These are phyloP conservation scores for Neurospora sp. DNA, from an alignment of 495 filamentous ascomycete species.

Conservation along the genomic window DNA sequence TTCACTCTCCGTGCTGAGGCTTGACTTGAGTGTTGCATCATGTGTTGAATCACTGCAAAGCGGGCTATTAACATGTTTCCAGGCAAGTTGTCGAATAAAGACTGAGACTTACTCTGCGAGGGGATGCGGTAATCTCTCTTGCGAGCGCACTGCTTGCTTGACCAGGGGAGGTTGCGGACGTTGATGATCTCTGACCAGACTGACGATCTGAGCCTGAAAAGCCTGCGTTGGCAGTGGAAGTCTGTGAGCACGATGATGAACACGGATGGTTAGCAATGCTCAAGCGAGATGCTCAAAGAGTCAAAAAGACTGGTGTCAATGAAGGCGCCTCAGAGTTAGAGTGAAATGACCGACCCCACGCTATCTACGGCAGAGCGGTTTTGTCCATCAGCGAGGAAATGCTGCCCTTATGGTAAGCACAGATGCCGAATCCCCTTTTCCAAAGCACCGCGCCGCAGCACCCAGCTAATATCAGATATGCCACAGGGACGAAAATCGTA, in stretches of 20 bases:
- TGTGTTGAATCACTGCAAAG: no score
- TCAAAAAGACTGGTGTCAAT: not conserved
- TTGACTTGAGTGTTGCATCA: no score
- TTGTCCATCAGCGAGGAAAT: not conserved
- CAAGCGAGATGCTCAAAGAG: not conserved
- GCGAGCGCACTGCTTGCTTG: no score
- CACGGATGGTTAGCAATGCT: not conserved
- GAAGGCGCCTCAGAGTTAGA: not conserved
- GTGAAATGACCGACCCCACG: not conserved
- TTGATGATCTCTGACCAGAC: not conserved
- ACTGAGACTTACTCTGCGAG: no score
- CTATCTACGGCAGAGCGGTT: not conserved
- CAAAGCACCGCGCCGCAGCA: not conserved
- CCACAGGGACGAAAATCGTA: not conserved
- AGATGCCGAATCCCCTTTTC: not conserved
- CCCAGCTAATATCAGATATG: not conserved
- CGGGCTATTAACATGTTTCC: no score
- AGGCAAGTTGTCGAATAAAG: no score
- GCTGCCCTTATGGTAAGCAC: not conserved
- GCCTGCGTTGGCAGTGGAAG: not conserved
- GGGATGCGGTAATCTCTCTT: no score
- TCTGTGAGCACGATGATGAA: not conserved
- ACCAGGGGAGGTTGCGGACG: not conserved
- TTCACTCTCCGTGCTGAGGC: no score
- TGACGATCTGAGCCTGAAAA: not conserved